Evolutionary conservation across 2,329 filamentous ascomycete genomes (phyloP).

Genomic region (Aspergillus fumigatus): DNA sequence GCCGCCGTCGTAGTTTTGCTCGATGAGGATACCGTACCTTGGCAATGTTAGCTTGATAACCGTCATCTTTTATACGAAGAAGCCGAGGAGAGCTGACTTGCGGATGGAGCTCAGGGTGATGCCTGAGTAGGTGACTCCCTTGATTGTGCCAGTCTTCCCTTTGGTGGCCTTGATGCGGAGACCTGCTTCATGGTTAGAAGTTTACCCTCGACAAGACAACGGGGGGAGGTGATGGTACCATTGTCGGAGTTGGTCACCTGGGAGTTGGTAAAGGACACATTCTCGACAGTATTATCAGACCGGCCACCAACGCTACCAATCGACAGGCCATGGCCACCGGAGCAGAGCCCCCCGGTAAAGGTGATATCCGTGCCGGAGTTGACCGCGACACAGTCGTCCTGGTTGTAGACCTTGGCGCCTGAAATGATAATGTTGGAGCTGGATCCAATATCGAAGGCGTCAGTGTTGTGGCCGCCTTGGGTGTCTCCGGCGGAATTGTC

Average conservation of each 20-base stretch:
- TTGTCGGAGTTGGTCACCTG: constrained; percentile 43
- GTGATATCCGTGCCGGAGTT: constrained; percentile 51
- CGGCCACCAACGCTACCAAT: constrained; percentile 43
- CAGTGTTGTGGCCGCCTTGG: constrained; percentile 50
- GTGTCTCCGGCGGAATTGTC: constrained; percentile 53
- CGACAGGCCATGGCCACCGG: constrained; percentile 30
- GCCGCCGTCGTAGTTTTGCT: constrained; percentile 54
- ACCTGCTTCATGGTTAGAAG: not conserved
- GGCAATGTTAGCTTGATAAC: not conserved
- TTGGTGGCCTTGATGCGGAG: constrained; percentile 48
- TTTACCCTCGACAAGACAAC: not conserved
- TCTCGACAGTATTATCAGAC: constrained; percentile 49
- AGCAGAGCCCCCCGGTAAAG: constrained; percentile 44
- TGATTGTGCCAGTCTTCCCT: constrained; percentile 50
- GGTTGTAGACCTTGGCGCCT: constrained; percentile 54
- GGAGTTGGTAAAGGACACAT: constrained; percentile 47
- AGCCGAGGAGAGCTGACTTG: constrained; percentile 16
- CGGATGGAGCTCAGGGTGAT: constrained; percentile 50
- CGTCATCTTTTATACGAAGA: not conserved
- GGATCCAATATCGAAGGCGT: constrained; percentile 55
- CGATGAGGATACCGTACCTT: constrained; percentile 45
- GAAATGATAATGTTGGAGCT: constrained; percentile 49
- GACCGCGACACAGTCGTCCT: constrained; percentile 58
- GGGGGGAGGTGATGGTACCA: constrained; percentile 8
- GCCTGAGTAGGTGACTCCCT: constrained; percentile 48